Conservation (phyloP, 345 rosid species). For the Salix arbutifolia region DNA sequence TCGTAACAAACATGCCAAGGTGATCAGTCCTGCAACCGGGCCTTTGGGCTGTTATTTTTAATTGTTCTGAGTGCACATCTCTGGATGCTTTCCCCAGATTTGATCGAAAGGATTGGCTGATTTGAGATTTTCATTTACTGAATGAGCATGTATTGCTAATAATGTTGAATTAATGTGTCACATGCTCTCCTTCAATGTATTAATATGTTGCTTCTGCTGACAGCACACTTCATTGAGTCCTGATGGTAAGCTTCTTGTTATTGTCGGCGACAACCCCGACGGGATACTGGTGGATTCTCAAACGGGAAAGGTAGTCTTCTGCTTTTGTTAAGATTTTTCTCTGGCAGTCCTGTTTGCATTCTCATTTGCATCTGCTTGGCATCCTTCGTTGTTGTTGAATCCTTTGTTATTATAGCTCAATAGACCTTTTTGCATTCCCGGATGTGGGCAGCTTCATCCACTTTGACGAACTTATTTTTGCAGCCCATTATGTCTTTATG, state of each 20-base stretch:
- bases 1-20: too few species aligned
- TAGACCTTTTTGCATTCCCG: background rate
- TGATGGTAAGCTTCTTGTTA: slow-evolving; percentile 43
- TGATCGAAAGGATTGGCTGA: background rate
- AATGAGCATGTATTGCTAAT: background rate
- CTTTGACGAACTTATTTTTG: slow-evolving; percentile 20
- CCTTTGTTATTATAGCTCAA: background rate
- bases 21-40: too few species aligned
- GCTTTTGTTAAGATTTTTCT: background rate
- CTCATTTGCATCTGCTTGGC: too few species aligned
- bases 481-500: slow-evolving; percentile 35
- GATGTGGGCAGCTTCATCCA: background rate
- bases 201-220: background rate
- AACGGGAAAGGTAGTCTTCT: slow-evolving; percentile 41
- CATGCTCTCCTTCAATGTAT: background rate
- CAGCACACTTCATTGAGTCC: slow-evolving; percentile 55
- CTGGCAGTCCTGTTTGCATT: background rate
- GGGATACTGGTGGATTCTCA: slow-evolving; percentile 48
- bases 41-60: too few species aligned
- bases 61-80: background rate
- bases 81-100: background rate
- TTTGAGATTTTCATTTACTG: background rate
- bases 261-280: slow-evolving; percentile 52
- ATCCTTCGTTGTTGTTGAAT: background rate
- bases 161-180: background rate